A percentile compares a stretch with the other conserved stretches of the same genome.
Evolutionary conservation across 148 eudicot genomes (phyloP).

Genomic region (Suaeda aralocaspica): DNA sequence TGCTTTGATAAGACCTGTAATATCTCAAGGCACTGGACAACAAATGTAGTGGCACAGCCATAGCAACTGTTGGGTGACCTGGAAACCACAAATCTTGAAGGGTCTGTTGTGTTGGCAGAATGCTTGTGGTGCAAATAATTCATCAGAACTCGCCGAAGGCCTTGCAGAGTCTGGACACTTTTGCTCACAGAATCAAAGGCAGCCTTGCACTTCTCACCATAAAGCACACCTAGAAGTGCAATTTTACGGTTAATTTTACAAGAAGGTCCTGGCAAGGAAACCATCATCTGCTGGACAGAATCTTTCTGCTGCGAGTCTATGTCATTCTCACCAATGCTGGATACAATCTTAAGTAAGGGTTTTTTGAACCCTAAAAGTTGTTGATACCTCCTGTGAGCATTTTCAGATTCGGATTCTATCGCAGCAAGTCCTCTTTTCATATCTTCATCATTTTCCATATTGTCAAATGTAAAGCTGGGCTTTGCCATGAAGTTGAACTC

Average conservation of each 20-base stretch:
- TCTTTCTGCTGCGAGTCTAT: constrained; percentile 99
- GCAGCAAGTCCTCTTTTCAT: constrained; percentile 98
- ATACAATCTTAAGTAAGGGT: constrained; percentile 94
- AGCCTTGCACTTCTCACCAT: constrained; percentile 99
- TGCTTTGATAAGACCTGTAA: constrained; percentile 91
- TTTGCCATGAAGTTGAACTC: constrained; percentile 99
- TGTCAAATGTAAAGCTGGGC: constrained; percentile 95
- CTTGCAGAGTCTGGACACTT: constrained; percentile 99
- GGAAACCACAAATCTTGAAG: constrained; percentile 77
- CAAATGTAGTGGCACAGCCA: constrained; percentile 96
- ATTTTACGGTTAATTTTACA: constrained; percentile 96
- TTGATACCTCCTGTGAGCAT: constrained; percentile 99
- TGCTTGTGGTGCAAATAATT: constrained; percentile 82
- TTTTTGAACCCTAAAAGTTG: constrained; percentile 96
- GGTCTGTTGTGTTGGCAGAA: constrained; percentile 43
- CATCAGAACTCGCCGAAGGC: constrained; percentile 96
- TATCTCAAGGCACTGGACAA: constrained; percentile 92
- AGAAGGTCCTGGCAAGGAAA: constrained; percentile 97
- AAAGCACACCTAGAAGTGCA: constrained; percentile 96
- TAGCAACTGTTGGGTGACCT: constrained; percentile 94
- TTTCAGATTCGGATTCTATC: constrained; percentile 98
- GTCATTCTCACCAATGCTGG: constrained; percentile 97
- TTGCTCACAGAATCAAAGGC: constrained; percentile 99
- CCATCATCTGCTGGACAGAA: constrained; percentile 99
- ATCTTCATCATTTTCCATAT: constrained; percentile 99